A percentile compares a stretch with the other conserved stretches of the same genome.
Evolutionary conservation across 1,284 basidiomycete species (phyloP).

Genomic region (Puccinia sorghi): DNA sequence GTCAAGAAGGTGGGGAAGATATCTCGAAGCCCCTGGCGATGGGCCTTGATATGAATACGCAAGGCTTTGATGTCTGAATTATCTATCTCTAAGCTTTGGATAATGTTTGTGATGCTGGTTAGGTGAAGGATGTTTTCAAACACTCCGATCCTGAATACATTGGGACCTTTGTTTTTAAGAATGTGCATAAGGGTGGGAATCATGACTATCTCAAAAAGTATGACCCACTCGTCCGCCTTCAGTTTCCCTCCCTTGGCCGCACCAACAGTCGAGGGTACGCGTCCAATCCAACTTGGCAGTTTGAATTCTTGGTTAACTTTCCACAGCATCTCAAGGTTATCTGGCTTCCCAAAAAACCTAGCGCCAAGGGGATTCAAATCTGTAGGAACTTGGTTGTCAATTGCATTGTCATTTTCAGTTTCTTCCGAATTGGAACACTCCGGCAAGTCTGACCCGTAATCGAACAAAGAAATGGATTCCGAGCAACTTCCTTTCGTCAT

Average conservation of each 20-base stretch:
- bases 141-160: not conserved
- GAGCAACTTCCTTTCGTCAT: not conserved
- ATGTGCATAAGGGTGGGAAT: constrained; percentile 25
- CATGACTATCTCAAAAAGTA: constrained; percentile 10
- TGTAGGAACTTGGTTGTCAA: not conserved
- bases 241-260: constrained; percentile 23
- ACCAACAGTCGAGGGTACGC: constrained; percentile 32
- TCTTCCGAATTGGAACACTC: not conserved
- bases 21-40: constrained; percentile 25
- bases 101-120: constrained; percentile 13
- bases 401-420: not conserved
- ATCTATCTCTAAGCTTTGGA: not conserved
- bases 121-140: constrained; percentile 6
- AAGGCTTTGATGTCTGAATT: constrained; percentile 18
- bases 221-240: constrained; percentile 33
- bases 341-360: constrained; percentile 6
- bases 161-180: not conserved
- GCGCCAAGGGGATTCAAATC: not conserved
- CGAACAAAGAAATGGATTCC: not conserved
- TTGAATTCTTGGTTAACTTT: not conserved
- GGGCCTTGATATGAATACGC: constrained; percentile 6
- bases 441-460: not conserved
- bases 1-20: constrained; percentile 19
- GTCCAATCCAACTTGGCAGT: constrained; percentile 26
- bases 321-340: not conserved